A percentile compares a stretch with the other conserved stretches of the same genome.
Evolutionary conservation across 2,329 filamentous ascomycete species (phyloP).

Genomic region (Chaetomium sp.): DNA sequence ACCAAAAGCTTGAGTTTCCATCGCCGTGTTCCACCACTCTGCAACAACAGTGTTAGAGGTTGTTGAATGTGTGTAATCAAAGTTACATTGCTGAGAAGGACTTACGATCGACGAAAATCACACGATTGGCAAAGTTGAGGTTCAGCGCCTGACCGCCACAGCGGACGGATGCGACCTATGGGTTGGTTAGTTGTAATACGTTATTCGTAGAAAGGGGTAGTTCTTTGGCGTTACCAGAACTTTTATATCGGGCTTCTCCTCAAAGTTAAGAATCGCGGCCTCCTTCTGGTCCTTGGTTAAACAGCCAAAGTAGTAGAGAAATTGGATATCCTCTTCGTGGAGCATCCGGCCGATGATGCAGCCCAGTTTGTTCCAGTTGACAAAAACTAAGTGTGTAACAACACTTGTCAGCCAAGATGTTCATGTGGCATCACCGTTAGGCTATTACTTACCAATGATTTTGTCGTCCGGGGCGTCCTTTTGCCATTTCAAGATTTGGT

Average conservation of each 20-base stretch:
- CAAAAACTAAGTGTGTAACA: conserved; percentile 40
- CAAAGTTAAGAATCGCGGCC: conserved; percentile 34
- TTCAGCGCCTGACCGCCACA: conserved; percentile 47
- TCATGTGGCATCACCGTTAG: too few species aligned
- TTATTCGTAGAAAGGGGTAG: too few species aligned
- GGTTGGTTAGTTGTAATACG: neutral
- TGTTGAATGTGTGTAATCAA: neutral
- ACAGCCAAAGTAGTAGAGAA: conserved; percentile 44
- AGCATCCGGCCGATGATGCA: conserved; percentile 45
- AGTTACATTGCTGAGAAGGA: neutral
- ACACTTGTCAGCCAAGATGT: conserved; percentile 8
- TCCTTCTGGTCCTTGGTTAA: conserved; percentile 19
- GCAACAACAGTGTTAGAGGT: neutral
- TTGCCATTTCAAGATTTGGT: conserved; percentile 41
- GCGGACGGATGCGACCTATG: conserved; percentile 42
- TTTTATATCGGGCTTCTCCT: conserved; percentile 22
- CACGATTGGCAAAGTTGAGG: conserved; percentile 50
- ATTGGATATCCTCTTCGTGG: conserved; percentile 35
- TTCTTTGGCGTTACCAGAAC: conserved; percentile 40
- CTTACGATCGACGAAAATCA: conserved; percentile 53
- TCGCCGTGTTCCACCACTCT: conserved; percentile 62
- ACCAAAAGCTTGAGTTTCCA: conserved; percentile 63
- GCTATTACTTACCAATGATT: conserved; percentile 41
- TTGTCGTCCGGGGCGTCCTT: conserved; percentile 39
- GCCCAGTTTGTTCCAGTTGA: conserved; percentile 40